These are phyloP conservation scores for Oxytropis ochrocephala DNA, from an alignment of 306 rosid genomes.

Conservation along the genomic window DNA sequence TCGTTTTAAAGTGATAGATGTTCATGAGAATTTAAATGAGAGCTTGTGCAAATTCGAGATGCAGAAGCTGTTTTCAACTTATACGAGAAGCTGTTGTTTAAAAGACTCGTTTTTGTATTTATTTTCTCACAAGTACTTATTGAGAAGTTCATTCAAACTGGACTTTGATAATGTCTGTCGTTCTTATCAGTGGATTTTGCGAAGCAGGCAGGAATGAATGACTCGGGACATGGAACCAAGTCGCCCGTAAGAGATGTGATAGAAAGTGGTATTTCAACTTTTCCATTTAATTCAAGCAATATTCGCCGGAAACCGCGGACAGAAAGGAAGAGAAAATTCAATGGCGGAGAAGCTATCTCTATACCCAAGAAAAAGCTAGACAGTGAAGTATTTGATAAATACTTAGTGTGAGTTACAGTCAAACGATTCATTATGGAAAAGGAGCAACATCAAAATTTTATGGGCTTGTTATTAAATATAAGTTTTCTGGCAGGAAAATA, in stretches of 20 bases:
- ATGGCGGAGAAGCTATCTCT: conserved; percentile 10
- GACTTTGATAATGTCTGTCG: conserved; percentile 14
- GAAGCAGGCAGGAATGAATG: background rate
- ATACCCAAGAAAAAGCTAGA: conserved; percentile 27
- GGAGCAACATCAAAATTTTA: background rate
- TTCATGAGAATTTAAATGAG: background rate
- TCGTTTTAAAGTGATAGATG: background rate
- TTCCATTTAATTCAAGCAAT: background rate
- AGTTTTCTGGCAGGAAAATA: conserved; percentile 44
- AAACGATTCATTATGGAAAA: background rate
- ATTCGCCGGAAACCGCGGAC: conserved; percentile 31
- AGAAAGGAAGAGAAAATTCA: conserved; percentile 24
- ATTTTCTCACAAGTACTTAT: background rate
- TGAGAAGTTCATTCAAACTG: background rate
- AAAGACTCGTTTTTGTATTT: background rate
- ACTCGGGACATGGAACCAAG: background rate
- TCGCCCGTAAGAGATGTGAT: background rate
- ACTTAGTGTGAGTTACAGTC: conserved; percentile 50
- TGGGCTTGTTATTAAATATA: conserved; percentile 15
- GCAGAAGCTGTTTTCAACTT: background rate
- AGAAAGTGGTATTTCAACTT: background rate
- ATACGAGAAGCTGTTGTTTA: background rate
- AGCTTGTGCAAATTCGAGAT: background rate
- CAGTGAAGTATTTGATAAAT: conserved; percentile 41
- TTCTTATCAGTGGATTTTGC: conserved; percentile 3